These are phyloP conservation scores for Metarhizium sp. DNA, from an alignment of 2,329 filamentous ascomycete species.

Conservation along the genomic window DNA sequence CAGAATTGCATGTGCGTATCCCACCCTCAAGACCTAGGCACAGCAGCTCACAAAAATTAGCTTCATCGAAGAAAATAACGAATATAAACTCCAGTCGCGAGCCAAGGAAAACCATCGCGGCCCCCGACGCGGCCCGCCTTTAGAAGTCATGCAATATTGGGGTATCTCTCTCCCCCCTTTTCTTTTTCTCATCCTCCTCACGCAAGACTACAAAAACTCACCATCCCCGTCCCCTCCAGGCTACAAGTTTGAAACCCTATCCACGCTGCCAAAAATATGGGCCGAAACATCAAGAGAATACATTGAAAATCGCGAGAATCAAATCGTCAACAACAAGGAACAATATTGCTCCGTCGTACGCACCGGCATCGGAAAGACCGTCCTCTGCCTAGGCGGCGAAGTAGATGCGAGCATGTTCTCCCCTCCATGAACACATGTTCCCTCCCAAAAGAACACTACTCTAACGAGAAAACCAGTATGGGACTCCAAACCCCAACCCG, in stretches of 20 bases:
- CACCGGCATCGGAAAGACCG: constrained; percentile 70
- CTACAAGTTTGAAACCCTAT: constrained; percentile 92
- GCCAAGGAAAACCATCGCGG: constrained; percentile 37
- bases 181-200: not conserved
- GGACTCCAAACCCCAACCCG: constrained; percentile 65
- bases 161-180: constrained; percentile 41
- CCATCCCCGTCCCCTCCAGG: constrained; percentile 36
- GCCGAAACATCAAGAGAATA: constrained; percentile 60
- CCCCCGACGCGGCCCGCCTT: constrained; percentile 36
- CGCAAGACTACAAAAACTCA: not conserved
- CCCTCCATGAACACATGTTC: not conserved
- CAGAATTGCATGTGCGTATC: constrained; percentile 44
- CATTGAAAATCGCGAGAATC: constrained; percentile 66
- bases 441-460: not conserved
- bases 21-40: not conserved
- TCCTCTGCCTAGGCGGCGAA: constrained; percentile 79
- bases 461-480: constrained; percentile 46
- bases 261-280: constrained; percentile 68
- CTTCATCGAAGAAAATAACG: constrained; percentile 88
- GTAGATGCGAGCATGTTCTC: constrained; percentile 65
- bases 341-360: constrained; percentile 94
- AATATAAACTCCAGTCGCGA: constrained; percentile 56
- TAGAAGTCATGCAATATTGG: constrained; percentile 88
- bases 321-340: constrained; percentile 75
- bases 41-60: constrained; percentile 30